Conservation (phyloP, 169 alveolate genomes). For the Plasmodium fragile region DNA sequence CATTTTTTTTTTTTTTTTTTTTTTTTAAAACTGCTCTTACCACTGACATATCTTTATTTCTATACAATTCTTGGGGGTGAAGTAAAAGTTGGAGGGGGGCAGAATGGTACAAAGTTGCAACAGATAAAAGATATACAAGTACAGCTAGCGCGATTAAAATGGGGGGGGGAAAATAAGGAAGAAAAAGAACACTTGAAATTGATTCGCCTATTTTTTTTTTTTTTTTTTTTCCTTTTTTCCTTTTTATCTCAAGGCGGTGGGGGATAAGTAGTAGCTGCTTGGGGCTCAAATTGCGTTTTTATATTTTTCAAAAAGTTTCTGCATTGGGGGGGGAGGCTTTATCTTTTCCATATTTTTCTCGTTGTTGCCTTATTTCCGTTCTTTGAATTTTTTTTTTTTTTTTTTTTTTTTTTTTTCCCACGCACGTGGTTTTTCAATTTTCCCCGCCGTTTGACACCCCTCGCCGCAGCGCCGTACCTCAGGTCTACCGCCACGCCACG, state of each 20-base stretch:
- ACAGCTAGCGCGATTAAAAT: background rate
- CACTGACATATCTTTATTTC: constrained; percentile 39
- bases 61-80: background rate
- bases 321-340: background rate
- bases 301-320: background rate
- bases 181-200: background rate
- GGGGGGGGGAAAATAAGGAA: background rate
- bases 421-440: no score
- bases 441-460: background rate
- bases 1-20: background rate
- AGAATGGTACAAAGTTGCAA: background rate
- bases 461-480: background rate
- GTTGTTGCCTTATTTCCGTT: background rate
- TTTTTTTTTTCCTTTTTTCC: background rate
- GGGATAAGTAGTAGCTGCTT: background rate
- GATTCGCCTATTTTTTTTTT: background rate
- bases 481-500: background rate
- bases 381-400: background rate
- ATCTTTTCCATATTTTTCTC: background rate
- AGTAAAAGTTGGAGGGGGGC: background rate
- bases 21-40: background rate
- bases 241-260: background rate
- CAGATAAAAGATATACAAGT: background rate
- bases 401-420: no score
- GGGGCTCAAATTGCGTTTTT: background rate